These are phyloP conservation scores for Pseudogymnoascus sp. DNA, from an alignment of 2,329 filamentous ascomycete species.

Conservation along the genomic window DNA sequence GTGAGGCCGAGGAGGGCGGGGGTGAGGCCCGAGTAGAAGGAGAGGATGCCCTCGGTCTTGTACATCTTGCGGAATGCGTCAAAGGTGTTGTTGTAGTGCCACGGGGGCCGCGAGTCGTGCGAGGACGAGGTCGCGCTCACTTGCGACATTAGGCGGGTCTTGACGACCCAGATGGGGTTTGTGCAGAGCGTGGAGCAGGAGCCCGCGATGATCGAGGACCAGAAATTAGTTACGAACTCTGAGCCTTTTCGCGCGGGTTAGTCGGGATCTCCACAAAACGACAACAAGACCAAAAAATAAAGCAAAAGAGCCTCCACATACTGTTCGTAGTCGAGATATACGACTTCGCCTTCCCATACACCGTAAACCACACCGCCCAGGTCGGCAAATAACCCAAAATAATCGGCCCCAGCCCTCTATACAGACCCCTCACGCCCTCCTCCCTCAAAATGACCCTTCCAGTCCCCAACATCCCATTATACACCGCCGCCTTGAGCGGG, in stretches of 20 bases:
- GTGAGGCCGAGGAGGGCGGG: conserved; percentile 86
- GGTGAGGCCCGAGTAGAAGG: conserved; percentile 92
- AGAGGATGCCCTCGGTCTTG: conserved; percentile 71
- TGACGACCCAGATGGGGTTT: conserved; percentile 99
- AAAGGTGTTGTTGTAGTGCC: conserved; percentile 83
- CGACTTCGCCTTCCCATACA: conserved; percentile 84
- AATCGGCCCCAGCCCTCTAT: conserved; percentile 88
- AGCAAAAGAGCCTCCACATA: conserved; percentile 30
- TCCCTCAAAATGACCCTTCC: conserved; percentile 76
- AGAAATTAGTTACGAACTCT: conserved; percentile 62
- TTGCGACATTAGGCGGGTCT: conserved; percentile 96
- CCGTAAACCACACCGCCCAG: conserved; percentile 96
- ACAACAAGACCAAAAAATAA: background rate
- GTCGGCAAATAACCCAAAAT: conserved; percentile 92
- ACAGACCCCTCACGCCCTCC: conserved; percentile 84
- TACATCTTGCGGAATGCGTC: conserved; percentile 98
- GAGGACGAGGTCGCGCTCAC: conserved; percentile 49
- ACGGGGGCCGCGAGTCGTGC: conserved; percentile 55
- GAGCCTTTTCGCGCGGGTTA: background rate
- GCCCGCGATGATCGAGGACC: conserved; percentile 83
- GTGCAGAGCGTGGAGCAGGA: conserved; percentile 89
- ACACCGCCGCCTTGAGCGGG: conserved; percentile 39
- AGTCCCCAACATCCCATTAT: conserved; percentile 81
- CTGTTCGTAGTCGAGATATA: conserved; percentile 60
- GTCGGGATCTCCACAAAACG: background rate